Percentiles rank a stretch among this genome's conserved stretches.
phyloP scores from a whole-genome alignment of 495 filamentous ascomycete species.

The Aspergillus nidulans region DNA sequence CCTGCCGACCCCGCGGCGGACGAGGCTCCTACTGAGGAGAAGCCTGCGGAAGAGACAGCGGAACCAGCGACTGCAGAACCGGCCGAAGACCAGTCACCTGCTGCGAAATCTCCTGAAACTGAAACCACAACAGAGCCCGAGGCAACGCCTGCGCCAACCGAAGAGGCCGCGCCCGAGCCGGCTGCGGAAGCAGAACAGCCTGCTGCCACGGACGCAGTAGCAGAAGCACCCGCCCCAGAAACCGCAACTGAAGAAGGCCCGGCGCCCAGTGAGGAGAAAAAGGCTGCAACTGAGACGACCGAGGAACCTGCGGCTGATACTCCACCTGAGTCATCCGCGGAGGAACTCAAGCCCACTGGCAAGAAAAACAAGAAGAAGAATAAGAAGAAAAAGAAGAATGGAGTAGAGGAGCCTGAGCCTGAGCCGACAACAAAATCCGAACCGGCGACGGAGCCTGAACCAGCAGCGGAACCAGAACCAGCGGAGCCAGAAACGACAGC shows the following conservation, averaged over 20 bases:
- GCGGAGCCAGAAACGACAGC: neutral
- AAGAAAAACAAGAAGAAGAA: neutral
- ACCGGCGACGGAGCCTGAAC: neutral
- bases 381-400: too few species aligned
- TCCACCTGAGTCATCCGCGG: neutral
- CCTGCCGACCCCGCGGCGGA: neutral
- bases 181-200: constrained; percentile 5
- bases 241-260: constrained; percentile 3
- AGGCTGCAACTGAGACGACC: constrained; percentile 9
- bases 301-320: constrained; percentile 4
- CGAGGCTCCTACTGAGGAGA: neutral
- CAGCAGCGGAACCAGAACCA: neutral
- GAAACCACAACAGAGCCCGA: neutral
- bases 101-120: neutral
- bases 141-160: neutral
- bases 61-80: neutral
- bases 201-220: constrained; percentile 8
- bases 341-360: neutral
- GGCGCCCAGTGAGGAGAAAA: neutral
- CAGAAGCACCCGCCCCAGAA: constrained; percentile 16
- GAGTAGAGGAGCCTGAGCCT: constrained; percentile 18
- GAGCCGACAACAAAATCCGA: neutral
- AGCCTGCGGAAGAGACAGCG: constrained; percentile 14
- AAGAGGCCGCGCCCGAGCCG: constrained; percentile 6
- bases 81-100: neutral